Conservation (phyloP, 345 rosid species). For the Excoecaria cochinchinensis region DNA sequence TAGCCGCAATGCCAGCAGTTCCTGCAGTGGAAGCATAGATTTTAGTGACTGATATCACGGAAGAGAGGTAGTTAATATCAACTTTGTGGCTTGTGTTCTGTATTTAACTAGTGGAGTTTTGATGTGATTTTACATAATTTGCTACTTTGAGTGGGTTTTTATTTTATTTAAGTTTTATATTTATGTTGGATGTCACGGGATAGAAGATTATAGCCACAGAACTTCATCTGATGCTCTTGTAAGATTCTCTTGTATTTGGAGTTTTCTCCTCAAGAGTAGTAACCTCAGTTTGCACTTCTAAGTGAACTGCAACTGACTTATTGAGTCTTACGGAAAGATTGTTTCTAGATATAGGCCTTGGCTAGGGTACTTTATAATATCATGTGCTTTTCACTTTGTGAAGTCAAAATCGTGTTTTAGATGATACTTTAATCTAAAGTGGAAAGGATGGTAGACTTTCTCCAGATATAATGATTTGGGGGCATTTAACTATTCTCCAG, state of each 20-base stretch:
- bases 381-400: too few species aligned
- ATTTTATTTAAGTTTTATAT: not conserved
- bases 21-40: conserved; percentile 73
- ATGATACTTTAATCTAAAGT: too few species aligned
- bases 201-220: conserved; percentile 10
- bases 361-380: too few species aligned
- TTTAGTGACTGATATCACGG: conserved; percentile 49
- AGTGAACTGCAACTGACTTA: not conserved
- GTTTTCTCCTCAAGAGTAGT: not conserved
- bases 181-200: not conserved
- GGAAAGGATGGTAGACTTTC: too few species aligned
- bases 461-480: too few species aligned
- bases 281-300: conserved; percentile 12
- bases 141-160: not conserved
- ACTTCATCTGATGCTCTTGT: not conserved
- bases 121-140: not conserved
- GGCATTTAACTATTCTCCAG: too few species aligned
- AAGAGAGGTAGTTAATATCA: not conserved
- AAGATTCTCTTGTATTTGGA: not conserved
- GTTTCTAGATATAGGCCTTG: not conserved
- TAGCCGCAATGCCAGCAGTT: conserved; percentile 81
- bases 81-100: conserved; percentile 7
- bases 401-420: too few species aligned
- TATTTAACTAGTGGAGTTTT: conserved; percentile 4
- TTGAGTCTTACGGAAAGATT: conserved; percentile 3